Percentiles rank a stretch among this genome's conserved stretches.
Conservation (phyloP, 192 early-diverging fungal genomes). For the Backusella macrospora region DNA sequence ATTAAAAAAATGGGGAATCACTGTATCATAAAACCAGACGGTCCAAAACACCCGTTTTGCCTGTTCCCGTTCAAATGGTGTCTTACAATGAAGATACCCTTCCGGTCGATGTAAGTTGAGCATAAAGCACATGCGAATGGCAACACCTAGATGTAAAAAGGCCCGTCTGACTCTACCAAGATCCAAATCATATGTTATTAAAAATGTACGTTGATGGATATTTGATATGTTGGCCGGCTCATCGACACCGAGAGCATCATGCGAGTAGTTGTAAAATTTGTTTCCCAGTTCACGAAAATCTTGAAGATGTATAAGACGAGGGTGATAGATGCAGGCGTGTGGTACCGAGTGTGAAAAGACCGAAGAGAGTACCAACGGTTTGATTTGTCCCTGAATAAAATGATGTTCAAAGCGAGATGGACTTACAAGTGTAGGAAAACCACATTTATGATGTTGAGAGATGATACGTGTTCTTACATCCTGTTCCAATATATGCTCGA, state of each 20-base stretch:
- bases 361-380: constrained; percentile 1
- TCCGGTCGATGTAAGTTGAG: constrained; percentile 28
- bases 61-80: constrained; percentile 26
- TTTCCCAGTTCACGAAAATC: constrained; percentile 12
- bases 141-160: constrained; percentile 27
- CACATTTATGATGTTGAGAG: constrained; percentile 22
- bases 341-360: constrained; percentile 16
- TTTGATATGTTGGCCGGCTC: constrained; percentile 23
- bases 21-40: constrained; percentile 33
- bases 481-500: background rate
- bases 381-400: background rate
- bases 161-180: constrained; percentile 24
- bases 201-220: constrained; percentile 27
- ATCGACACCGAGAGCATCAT: constrained; percentile 7
- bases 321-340: constrained; percentile 20
- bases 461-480: background rate
- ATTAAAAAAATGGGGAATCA: constrained; percentile 32
- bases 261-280: constrained; percentile 18
- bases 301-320: background rate
- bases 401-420: constrained; percentile 5
- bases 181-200: constrained; percentile 34
- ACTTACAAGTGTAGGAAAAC: constrained; percentile 21
- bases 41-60: constrained; percentile 35
- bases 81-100: constrained; percentile 26
- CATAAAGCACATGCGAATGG: constrained; percentile 36